Conservation (phyloP, 805 yeast species). For the Wickerhamomyces ciferrii region DNA sequence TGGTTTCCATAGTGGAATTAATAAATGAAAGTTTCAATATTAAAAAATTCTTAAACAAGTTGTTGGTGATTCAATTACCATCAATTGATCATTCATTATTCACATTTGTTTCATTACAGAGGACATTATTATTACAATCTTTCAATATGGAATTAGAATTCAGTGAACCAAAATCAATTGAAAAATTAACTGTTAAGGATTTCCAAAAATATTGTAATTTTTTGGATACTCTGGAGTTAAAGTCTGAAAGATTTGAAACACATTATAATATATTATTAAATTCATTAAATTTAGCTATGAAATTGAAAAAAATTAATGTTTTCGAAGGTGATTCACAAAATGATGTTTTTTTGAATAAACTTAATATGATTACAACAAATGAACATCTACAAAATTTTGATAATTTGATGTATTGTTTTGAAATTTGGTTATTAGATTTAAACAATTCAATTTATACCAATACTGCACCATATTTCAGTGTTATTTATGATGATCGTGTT, state of each 20-base stretch:
- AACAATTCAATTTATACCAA: constrained; percentile 8
- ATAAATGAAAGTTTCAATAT: background rate
- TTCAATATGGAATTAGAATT: background rate
- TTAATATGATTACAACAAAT: background rate
- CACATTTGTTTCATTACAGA: background rate
- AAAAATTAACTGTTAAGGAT: background rate
- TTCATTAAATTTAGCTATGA: constrained; percentile 4
- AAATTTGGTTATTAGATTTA: constrained; percentile 15
- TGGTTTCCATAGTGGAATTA: background rate
- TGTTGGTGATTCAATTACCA: background rate
- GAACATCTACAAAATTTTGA: constrained; percentile 12
- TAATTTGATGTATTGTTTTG: constrained; percentile 16
- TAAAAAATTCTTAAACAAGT: background rate
- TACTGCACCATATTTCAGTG: constrained; percentile 4
- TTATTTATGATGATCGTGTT: constrained; percentile 4
- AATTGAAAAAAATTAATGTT: constrained; percentile 5
- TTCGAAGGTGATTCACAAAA: constrained; percentile 4
- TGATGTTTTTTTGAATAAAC: background rate
- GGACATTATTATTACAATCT: background rate
- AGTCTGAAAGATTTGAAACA: background rate
- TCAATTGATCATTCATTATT: background rate
- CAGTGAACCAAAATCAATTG: background rate
- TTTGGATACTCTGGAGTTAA: background rate
- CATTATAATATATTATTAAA: constrained; percentile 4
- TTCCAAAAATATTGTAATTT: background rate